Percentiles rank a stretch among this genome's conserved stretches.
These are phyloP conservation scores for Heimioporus sp. DNA, from an alignment of 768 basidiomycete species.

Conservation along the genomic window DNA sequence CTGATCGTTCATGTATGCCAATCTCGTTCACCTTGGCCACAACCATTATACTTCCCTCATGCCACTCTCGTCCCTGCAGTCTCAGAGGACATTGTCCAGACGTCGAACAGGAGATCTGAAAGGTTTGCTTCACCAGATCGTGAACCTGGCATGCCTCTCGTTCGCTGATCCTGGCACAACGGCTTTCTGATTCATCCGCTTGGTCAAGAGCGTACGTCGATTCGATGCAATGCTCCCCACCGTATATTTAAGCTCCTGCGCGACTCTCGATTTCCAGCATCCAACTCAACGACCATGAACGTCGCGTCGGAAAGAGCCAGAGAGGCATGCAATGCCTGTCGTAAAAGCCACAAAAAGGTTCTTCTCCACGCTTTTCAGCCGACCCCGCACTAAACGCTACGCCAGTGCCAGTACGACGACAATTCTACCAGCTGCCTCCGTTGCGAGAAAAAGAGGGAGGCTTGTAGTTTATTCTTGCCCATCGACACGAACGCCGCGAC, in stretches of 20 bases:
- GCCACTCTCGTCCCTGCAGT: not conserved
- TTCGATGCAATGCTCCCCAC: conserved; percentile 7
- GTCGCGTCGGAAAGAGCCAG: conserved; percentile 19
- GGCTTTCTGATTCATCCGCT: conserved; percentile 8
- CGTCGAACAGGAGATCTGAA: conserved; percentile 17
- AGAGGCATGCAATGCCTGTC: conserved; percentile 24
- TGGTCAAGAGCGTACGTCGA: conserved; percentile 7
- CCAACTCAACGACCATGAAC: conserved; percentile 17
- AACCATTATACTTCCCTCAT: not conserved
- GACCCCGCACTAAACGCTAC: not conserved
- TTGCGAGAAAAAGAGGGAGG: conserved; percentile 8
- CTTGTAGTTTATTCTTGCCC: conserved; percentile 18
- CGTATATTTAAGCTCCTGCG: conserved; percentile 20
- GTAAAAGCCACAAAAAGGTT: conserved; percentile 27
- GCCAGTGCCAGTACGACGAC: conserved; percentile 19
- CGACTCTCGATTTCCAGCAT: not conserved
- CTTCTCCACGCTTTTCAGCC: not conserved
- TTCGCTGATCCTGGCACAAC: conserved; percentile 8
- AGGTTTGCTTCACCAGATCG: conserved; percentile 5
- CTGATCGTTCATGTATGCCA: conserved; percentile 4
- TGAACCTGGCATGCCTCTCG: not conserved
- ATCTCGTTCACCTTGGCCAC: conserved; percentile 2
- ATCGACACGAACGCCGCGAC: not conserved
- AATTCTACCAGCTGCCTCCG: conserved; percentile 13
- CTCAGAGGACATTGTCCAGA: conserved; percentile 1